A percentile compares a stretch with the other conserved stretches of the same genome.
Evolutionary conservation across 352 stramenopile genomes (phyloP).

Genomic region (Globisporangium emineosum): DNA sequence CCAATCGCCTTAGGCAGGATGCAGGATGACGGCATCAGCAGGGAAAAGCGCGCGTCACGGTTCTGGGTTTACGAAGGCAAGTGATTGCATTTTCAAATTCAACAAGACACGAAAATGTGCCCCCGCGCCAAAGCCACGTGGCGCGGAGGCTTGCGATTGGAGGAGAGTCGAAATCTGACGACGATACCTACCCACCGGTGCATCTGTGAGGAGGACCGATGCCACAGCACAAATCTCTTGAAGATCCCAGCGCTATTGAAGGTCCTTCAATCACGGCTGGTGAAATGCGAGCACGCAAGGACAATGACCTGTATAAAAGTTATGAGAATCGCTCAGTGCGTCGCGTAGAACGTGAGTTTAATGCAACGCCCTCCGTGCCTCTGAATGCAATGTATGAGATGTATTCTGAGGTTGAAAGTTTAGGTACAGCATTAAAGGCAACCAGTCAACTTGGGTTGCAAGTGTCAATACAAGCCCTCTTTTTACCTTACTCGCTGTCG

Average conservation of each 20-base stretch:
- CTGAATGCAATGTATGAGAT: neutral
- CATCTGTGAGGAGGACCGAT: neutral
- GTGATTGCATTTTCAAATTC: conserved; percentile 4
- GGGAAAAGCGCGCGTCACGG: neutral
- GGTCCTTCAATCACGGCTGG: neutral
- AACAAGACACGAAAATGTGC: neutral
- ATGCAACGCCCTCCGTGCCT: neutral
- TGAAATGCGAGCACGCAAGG: neutral
- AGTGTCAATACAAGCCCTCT: neutral
- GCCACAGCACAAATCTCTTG: neutral
- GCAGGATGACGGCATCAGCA: neutral
- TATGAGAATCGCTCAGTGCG: neutral
- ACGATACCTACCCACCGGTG: neutral
- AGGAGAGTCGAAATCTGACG: conserved; percentile 1
- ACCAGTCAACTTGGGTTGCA: too few relatives aligned
- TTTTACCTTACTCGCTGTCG: conserved; percentile 61
- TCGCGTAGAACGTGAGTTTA: neutral
- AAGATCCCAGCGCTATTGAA: neutral
- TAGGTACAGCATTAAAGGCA: too few relatives aligned
- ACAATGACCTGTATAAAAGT: neutral
- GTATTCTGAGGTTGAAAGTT: neutral
- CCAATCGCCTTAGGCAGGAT: neutral
- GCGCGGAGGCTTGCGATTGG: conserved; percentile 11
- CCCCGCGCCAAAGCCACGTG: conserved; percentile 2
- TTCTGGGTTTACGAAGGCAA: neutral